Base-by-base conservation (phyloP, 148 eudicot genomes). In the Chenopodium formosanum region DNA sequence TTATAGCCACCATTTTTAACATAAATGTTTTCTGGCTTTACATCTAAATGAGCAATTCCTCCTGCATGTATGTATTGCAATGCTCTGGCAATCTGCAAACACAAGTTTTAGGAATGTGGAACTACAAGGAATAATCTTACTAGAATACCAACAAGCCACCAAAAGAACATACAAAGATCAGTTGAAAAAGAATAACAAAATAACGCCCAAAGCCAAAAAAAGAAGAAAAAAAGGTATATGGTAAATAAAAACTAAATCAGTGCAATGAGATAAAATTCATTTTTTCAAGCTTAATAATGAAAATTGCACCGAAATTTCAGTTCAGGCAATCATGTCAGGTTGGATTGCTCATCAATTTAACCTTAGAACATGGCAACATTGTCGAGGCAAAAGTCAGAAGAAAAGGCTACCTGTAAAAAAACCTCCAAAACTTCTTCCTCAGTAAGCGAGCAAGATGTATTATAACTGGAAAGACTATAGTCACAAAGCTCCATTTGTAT, bases 401-500 rank as follows among this genome's bases (percentile, higher is more conserved):
- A 17, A 25, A 31, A 34, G 4, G 29, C 83, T 82, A 93, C 97
- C 96, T 93, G 99, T 83, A 89, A 83, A 83, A 92, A 78, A 71
- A 85, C 89, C 77, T 84, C 83, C 86, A 93, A 82, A 58, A 88
- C 89, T 53, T 95, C 92, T 75, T 76, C 87, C 81, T 92, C 94
- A 11, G 87, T 76, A 47, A 68, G 88, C 76, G 84, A 71, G 81
- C 82, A 79, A 82, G 91, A 82, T 62, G 74, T 75, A 48, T 47
- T 84, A 32, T 78, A 78, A 58, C 82, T 72, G 56, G 97, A 88
- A 80, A 95, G 88, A 85, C 91, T 93, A 75, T 77, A 86, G 86
- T 95, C 97, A 86, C 97, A 95, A 60, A 95, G 93, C 86, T 95
- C 99, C 94, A 95, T 84, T 82, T 95, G 99, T 83, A 95, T 95